These are phyloP conservation scores for Candida hungchunana DNA, from an alignment of 805 yeast species.

Conservation along the genomic window DNA sequence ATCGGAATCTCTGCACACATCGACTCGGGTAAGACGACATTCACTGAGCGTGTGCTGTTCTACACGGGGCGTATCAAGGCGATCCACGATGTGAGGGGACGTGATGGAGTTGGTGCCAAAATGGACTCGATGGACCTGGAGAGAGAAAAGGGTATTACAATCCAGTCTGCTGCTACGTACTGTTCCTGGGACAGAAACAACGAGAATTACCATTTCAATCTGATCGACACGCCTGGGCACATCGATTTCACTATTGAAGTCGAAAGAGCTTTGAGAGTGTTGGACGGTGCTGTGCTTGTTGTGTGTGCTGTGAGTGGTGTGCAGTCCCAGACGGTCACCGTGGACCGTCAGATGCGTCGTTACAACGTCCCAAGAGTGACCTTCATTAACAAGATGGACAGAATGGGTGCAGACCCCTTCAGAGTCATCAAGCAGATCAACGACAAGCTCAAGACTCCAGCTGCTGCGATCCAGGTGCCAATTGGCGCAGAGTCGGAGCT, in stretches of 20 bases:
- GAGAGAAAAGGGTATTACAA: conserved; percentile 97
- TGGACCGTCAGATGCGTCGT: conserved; percentile 98
- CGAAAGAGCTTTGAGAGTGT: conserved; percentile 95
- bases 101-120: conserved; percentile 97
- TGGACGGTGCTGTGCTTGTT: conserved; percentile 97
- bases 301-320: conserved; percentile 99
- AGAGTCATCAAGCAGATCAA: conserved; percentile 89
- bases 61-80: conserved; percentile 97
- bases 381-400: conserved; percentile 96
- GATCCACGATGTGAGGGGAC: conserved; percentile 94
- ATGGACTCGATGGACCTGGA: conserved; percentile 99
- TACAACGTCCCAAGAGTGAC: conserved; percentile 96
- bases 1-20: conserved; percentile 98
- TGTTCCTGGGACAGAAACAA: conserved; percentile 88
- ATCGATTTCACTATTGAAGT: conserved; percentile 98
- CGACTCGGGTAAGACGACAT: conserved; percentile 97
- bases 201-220: conserved; percentile 75
- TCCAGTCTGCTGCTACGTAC: conserved; percentile 98
- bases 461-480: conserved; percentile 98
- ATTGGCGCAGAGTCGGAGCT: conserved; percentile 88
- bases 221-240: conserved; percentile 98
- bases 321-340: conserved; percentile 97
- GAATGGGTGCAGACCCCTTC: conserved; percentile 99
- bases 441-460: conserved; percentile 81
- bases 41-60: conserved; percentile 93